Evolutionary conservation across 2,329 filamentous ascomycete species (phyloP).

Genomic region (Fusarium brachygibbosum): DNA sequence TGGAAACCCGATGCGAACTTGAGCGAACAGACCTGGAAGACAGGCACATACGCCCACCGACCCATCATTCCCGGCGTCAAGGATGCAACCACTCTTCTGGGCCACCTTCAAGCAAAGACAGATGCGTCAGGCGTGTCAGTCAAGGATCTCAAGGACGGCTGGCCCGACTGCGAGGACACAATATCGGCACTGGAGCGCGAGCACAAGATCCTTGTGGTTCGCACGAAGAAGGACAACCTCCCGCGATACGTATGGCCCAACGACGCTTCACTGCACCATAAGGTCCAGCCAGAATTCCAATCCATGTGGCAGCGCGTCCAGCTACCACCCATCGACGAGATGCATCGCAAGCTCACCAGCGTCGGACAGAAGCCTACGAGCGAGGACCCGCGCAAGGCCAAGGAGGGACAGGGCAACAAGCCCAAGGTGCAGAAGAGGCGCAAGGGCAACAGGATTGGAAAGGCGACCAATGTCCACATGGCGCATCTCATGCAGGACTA

Average conservation of each 20-base stretch:
- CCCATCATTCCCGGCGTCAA: constrained; percentile 86
- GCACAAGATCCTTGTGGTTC: constrained; percentile 85
- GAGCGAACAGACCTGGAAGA: constrained; percentile 75
- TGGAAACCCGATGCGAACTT: constrained; percentile 70
- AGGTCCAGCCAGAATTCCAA: constrained; percentile 86
- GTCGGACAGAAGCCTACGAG: constrained; percentile 88
- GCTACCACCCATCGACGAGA: constrained; percentile 80
- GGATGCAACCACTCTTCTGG: constrained; percentile 80
- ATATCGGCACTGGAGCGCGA: constrained; percentile 83
- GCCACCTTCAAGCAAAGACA: constrained; percentile 83
- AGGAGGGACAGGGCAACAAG: constrained; percentile 61
- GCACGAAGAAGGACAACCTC: constrained; percentile 92
- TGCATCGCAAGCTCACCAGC: constrained; percentile 80
- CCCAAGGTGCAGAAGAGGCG: constrained; percentile 82
- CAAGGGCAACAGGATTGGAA: constrained; percentile 75
- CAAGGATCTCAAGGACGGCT: constrained; percentile 95
- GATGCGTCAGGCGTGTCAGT: constrained; percentile 86
- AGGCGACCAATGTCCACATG: constrained; percentile 92
- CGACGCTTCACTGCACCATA: constrained; percentile 80
- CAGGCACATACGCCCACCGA: constrained; percentile 83
- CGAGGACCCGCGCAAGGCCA: constrained; percentile 74
- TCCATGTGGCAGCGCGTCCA: constrained; percentile 85
- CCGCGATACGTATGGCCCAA: constrained; percentile 91
- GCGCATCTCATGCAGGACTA: constrained; percentile 82
- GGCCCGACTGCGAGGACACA: constrained; percentile 84